phyloP scores from a whole-genome alignment of 176 grass and related monocot species.

The Zea luxurians region DNA sequence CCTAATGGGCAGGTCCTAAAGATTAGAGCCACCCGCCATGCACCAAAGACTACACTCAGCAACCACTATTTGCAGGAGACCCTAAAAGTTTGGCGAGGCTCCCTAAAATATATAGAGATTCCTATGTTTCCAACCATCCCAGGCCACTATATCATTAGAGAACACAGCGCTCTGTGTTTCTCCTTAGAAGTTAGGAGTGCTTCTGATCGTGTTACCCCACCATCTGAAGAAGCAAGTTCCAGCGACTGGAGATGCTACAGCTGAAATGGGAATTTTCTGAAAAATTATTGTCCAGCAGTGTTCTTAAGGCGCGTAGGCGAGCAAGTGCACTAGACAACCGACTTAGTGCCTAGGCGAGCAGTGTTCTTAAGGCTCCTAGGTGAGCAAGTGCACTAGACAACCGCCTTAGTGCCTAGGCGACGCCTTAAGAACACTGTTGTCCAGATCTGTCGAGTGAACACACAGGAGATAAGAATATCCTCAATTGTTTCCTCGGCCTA shows the following conservation, averaged over 20 bases:
- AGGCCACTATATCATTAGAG: background rate
- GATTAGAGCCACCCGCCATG: background rate
- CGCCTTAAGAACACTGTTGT: background rate
- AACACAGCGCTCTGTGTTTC: background rate
- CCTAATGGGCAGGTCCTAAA: background rate
- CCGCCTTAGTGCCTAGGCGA: too few species aligned
- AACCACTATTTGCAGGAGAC: background rate
- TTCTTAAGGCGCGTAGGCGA: too few species aligned
- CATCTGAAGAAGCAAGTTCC: background rate
- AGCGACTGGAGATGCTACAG: background rate
- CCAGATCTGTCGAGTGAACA: background rate
- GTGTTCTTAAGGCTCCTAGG: too few species aligned
- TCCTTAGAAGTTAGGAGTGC: background rate
- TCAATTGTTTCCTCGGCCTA: background rate
- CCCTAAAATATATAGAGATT: background rate
- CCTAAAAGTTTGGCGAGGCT: background rate
- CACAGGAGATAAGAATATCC: background rate
- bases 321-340: too few species aligned
- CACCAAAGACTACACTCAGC: background rate
- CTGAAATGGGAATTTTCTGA: background rate
- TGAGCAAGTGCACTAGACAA: too few species aligned
- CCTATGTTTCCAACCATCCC: background rate
- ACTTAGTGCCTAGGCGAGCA: too few species aligned
- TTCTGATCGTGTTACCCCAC: background rate
- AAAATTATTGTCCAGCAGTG: background rate